A percentile compares a stretch with the other conserved stretches of the same genome.
These are phyloP conservation scores for Paecilomyces niveus DNA, from an alignment of 2,329 filamentous ascomycete genomes.

Conservation along the genomic window DNA sequence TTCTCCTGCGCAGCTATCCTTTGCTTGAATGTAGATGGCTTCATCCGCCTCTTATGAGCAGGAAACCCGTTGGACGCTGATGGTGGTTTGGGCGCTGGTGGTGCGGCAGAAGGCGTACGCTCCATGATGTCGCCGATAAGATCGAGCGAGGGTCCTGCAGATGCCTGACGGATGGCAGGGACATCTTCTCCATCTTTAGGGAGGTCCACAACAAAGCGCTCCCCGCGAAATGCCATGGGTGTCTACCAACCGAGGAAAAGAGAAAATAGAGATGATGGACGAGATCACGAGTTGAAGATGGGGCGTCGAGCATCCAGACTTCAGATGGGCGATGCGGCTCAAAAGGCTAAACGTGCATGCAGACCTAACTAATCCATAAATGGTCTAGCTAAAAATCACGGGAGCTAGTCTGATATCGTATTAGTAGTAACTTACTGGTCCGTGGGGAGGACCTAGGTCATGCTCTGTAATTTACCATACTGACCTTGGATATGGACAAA, in stretches of 20 bases:
- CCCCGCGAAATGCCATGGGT: constrained; percentile 48
- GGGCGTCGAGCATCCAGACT: constrained; percentile 14
- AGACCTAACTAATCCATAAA: constrained; percentile 10
- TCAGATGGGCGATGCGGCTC: constrained; percentile 25
- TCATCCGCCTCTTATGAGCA: constrained; percentile 71
- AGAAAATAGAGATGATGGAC: not conserved
- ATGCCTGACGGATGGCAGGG: constrained; percentile 12
- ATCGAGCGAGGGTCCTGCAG: constrained; percentile 17
- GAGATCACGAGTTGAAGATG: constrained; percentile 7
- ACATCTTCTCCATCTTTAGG: constrained; percentile 43
- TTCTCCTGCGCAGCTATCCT: constrained; percentile 14
- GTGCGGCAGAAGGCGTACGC: constrained; percentile 49
- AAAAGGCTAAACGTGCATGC: constrained; percentile 27
- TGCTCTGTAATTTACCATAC: not conserved
- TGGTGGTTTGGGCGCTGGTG: constrained; percentile 52
- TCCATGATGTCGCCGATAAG: constrained; percentile 74
- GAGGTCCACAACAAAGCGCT: constrained; percentile 55
- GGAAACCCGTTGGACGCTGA: constrained; percentile 70
- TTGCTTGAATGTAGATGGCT: constrained; percentile 73
- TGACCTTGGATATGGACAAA: too few relatives aligned
- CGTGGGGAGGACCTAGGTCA: not conserved
- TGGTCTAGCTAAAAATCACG: constrained; percentile 12
- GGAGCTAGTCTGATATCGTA: not conserved
- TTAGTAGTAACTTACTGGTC: not conserved
- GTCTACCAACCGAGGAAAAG: not conserved